A percentile compares a stretch with the other conserved stretches of the same genome.
phyloP scores from a whole-genome alignment of 192 early-diverging fungal species.

The Geosiphon pyriformis region DNA sequence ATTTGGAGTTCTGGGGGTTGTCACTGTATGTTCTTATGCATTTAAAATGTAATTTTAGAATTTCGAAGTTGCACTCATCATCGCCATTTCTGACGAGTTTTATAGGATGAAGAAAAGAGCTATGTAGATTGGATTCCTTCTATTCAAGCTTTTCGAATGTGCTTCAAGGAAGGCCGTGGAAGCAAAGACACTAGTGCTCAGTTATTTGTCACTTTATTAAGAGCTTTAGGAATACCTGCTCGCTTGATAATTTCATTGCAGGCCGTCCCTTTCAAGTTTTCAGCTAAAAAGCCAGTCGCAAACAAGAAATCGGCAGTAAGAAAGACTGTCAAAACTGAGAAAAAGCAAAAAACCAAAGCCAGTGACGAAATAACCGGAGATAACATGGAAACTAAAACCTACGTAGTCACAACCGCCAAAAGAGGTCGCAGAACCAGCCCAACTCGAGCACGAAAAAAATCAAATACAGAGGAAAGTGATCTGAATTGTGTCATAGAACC shows the following conservation, averaged over 20 bases:
- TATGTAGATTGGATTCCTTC: slow-evolving; percentile 25
- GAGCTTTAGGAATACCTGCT: slow-evolving; percentile 47
- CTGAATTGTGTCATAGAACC: neutral
- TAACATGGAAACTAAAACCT: neutral
- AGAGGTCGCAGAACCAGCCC: neutral
- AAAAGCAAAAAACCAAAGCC: too few species aligned
- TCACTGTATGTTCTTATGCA: slow-evolving; percentile 22
- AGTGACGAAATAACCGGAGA: too few species aligned
- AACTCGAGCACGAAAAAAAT: neutral
- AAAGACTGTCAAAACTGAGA: too few species aligned
- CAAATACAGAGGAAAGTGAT: neutral
- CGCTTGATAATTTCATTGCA: slow-evolving; percentile 63
- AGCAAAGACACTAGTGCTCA: slow-evolving; percentile 42
- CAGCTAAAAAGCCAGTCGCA: neutral
- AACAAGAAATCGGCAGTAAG: neutral
- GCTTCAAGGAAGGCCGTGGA: slow-evolving; percentile 24
- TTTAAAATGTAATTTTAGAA: neutral
- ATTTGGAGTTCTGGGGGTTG: slow-evolving; percentile 5
- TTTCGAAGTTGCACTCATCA: neutral
- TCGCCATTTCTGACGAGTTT: neutral
- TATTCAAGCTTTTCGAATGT: slow-evolving; percentile 25
- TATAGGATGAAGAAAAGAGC: neutral
- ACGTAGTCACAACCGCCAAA: neutral
- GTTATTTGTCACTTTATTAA: slow-evolving; percentile 43
- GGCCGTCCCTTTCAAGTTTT: slow-evolving; percentile 55